Evolutionary conservation across 805 yeast genomes (phyloP), one percentile per base, ranked within the genome.

Genomic region (Sugiyamaella boreocaroliniensis): DNA sequence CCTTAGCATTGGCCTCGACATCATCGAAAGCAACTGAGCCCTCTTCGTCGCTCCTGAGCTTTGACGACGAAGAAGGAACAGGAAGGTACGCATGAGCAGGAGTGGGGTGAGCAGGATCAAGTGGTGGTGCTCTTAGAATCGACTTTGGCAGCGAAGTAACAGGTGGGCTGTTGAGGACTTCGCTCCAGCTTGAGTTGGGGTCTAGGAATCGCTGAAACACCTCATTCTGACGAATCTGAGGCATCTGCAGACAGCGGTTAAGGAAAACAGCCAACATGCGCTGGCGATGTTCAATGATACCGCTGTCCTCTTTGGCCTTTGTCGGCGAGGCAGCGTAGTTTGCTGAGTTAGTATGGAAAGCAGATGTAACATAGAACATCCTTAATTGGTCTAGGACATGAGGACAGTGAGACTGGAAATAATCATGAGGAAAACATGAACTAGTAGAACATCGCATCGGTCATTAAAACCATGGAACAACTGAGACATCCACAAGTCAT

Each of bases 151-250:
- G 66, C 11, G 72, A 68, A 2, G 77, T 69, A 15, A 83, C 73
- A 2, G 82, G 84, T 12, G 84, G 82, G 2, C 79, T 65, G 45
- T 69, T 70, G 48, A 84, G 62, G 2, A 81, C 95, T 63, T 90
- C 96, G 20, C 77, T 74, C 92, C 97, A 93, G 58, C 80, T 78
- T 11, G 87, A 80, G 55, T 85, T 85, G 6, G 98, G 96, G 64
- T 89, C 93, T 52, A 93, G 68, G 63, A 93, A 93, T 63, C 84
- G 81, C 42, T 81, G 76, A 62, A 89, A 87, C 19, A 86, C 81
- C 16, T 76, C 75, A 57, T 83, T 78, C 22, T 75, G 74, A 41
- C 81, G 69, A 19, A 93, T 75, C 57, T 76, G 78, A 0, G 73
- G 71, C 46, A 83, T 81, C 9, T 70, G 67, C 50, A 80, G 61